Base-by-base conservation (phyloP, 345 rosid species). In the Kandelia obovata region DNA sequence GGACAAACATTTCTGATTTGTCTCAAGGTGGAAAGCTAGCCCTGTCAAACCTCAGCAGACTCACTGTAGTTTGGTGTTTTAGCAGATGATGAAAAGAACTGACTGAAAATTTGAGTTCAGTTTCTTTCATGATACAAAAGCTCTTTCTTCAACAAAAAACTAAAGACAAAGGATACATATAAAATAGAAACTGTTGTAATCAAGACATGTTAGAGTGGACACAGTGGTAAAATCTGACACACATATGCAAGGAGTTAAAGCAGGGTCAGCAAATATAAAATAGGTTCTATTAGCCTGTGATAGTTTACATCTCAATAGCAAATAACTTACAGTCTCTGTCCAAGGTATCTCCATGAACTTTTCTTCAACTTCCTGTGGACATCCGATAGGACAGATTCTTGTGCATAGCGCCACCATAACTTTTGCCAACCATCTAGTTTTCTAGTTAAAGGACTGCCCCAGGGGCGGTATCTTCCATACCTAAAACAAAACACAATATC, bases 401-500 rank as follows among this genome's bases (percentile, higher is more conserved):
- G 97, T 53, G 96, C 98, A 78, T 93, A 93, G 46, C 66, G 87
- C 98, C 97, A 93, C 97, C 96, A 90, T 72, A 85, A 66, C 73
- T 67, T 87, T 76, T 83, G 87, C 98, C 96, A 90, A 59, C 92
- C 91, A 73, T 74, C 77, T 23, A 78, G 84, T 65, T 90, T 93
- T 77, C 78, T 83, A 34, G 77, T 80, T 77, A 83, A 68, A 70
- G 83, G 79, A 77, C 71, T 79, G 65, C 77, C 73, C 84, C 84
- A 80, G 30, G 98, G 98, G 69, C 94, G 93, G 79, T 90, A 90
- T 25, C 97, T 86, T 69, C 98, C 97, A 76, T 90, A 93, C 85
- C 98, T 93, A 66, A 71, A 75, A 70, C 64, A 74, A 57, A 57
- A 56, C 65, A 73, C 55, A 26, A 69, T 23, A 70, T 26, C 43